Evolutionary conservation across 306 rosid species (phyloP), one percentile per base, ranked within the genome.

Genomic region (Acacia crassicarpa): DNA sequence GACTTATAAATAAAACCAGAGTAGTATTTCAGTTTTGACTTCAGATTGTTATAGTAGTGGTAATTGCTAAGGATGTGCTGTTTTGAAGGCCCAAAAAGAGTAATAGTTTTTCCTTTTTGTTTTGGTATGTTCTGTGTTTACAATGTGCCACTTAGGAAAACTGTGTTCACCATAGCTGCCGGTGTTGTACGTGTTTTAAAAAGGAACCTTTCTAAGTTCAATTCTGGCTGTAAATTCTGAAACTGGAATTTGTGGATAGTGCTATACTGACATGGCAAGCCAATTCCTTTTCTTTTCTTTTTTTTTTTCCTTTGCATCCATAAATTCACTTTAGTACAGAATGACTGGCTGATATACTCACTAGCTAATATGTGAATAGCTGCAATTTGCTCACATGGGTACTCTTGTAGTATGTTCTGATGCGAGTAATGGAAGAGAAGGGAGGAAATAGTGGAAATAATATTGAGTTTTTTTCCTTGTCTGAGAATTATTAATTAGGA

Each of bases 291-390:
- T 4, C 12, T 8, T 19, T 3, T 33, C 10, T 5, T 53, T 17
- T 45, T 27, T 27, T 27, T 27, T 27, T 27, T 27, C 27, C 14
- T 9, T 16, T 5, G 13, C 45, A 9, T 38, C 48, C 10, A 20
- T 56, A 38, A 22, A 7, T 32, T 54, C 68, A 45, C 8, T 76
- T 66, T 35, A 11, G 2, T 35, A 46, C 14, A 11, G 48, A 48
- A 61, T 46, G 16, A 8, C 56, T 40, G 14, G 38, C 74, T 46
- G 15, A 8, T 43, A 20, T 76, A 41, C 45, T 25, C 40, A 76
- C 73, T 17, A 30, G 62, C 62, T 63, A 76, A 66, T 32, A 68
- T 72, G 80, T 76, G 69, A 20, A 5, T 51, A 46, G 9, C 69
- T 54, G 22, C 8, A 15, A 35, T 19, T 80, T 40, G 4, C 74